Evolutionary conservation across 208 protist genomes (phyloP).

Genomic region (Novymonas esmeraldas): DNA sequence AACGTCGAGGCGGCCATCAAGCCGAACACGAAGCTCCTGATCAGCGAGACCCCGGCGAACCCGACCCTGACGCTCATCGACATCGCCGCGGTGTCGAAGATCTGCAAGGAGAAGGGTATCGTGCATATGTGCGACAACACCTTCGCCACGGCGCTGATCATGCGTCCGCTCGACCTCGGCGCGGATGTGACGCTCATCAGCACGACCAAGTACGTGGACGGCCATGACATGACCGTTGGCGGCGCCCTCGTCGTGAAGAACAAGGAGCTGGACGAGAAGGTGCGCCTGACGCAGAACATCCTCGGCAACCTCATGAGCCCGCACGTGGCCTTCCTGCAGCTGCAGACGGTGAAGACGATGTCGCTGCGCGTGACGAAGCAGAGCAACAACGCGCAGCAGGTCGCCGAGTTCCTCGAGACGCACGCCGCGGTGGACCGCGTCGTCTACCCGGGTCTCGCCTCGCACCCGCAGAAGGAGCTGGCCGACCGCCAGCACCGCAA

Average conservation of each 20-base stretch:
- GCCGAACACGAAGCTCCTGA: constrained; percentile 94
- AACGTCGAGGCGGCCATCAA: constrained; percentile 83
- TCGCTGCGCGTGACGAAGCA: constrained; percentile 93
- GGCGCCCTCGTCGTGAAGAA: constrained; percentile 82
- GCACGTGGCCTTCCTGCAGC: constrained; percentile 94
- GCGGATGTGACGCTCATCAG: constrained; percentile 97
- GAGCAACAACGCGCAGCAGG: constrained; percentile 88
- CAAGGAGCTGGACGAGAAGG: constrained; percentile 82
- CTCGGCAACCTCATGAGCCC: constrained; percentile 93
- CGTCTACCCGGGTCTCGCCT: constrained; percentile 92
- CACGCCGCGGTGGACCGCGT: constrained; percentile 90
- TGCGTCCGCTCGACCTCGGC: constrained; percentile 93
- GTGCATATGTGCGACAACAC: constrained; percentile 97
- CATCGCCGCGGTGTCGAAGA: constrained; percentile 81
- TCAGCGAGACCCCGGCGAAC: constrained; percentile 97
- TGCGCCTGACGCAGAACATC: constrained; percentile 94
- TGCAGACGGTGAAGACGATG: constrained; percentile 96
- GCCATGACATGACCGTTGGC: constrained; percentile 96
- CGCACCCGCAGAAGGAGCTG: constrained; percentile 94
- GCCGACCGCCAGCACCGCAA: constrained; percentile 92
- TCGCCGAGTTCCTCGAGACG: constrained; percentile 88
- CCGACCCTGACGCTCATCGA: constrained; percentile 95
- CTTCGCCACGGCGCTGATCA: constrained; percentile 97
- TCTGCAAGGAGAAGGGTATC: constrained; percentile 81
- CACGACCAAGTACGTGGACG: constrained; percentile 97